A percentile compares a stretch with the other conserved stretches of the same genome.
phyloP scores from a whole-genome alignment of 2,329 filamentous ascomycete species.

The Colletotrichum musicola region DNA sequence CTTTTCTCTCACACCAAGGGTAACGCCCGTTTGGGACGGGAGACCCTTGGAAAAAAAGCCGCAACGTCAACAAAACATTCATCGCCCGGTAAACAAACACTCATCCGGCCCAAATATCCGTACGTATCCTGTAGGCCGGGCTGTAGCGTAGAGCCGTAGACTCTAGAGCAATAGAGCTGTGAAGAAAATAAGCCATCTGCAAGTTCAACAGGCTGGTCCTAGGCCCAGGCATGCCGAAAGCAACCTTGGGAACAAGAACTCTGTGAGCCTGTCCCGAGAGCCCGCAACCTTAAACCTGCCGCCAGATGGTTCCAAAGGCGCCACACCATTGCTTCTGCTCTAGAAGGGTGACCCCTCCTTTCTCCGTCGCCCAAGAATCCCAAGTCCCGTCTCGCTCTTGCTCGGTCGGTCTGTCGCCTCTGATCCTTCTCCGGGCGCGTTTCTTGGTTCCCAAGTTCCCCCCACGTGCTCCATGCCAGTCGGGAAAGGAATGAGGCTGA shows the following conservation, averaged over 20 bases:
- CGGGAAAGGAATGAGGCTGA: slow-evolving; percentile 47
- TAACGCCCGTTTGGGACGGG: slow-evolving; percentile 8
- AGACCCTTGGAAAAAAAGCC: slow-evolving; percentile 34
- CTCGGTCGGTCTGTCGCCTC: slow-evolving; percentile 28
- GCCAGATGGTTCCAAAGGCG: slow-evolving; percentile 22
- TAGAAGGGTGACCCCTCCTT: slow-evolving; percentile 35
- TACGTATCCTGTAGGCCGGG: too few species aligned
- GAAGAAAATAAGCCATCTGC: not conserved
- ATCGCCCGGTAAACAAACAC: slow-evolving; percentile 32
- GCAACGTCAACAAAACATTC: slow-evolving; percentile 34
- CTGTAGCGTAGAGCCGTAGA: too few species aligned
- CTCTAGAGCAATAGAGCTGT: not conserved
- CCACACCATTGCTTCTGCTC: slow-evolving; percentile 37
- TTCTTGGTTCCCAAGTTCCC: slow-evolving; percentile 23
- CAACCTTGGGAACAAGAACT: slow-evolving; percentile 27
- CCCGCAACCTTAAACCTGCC: slow-evolving; percentile 33
- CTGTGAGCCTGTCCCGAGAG: slow-evolving; percentile 33
- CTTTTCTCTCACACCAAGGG: slow-evolving; percentile 32
- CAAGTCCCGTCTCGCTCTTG: slow-evolving; percentile 30
- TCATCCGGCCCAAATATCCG: slow-evolving; percentile 7
- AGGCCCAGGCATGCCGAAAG: slow-evolving; percentile 30
- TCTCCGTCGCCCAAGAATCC: slow-evolving; percentile 1
- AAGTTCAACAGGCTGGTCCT: not conserved
- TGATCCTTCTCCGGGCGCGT: slow-evolving; percentile 37
- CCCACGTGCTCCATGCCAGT: slow-evolving; percentile 40